Evolutionary conservation across 2,329 filamentous ascomycete species (phyloP).

Genomic region (Graphiopsis chlorocephala): DNA sequence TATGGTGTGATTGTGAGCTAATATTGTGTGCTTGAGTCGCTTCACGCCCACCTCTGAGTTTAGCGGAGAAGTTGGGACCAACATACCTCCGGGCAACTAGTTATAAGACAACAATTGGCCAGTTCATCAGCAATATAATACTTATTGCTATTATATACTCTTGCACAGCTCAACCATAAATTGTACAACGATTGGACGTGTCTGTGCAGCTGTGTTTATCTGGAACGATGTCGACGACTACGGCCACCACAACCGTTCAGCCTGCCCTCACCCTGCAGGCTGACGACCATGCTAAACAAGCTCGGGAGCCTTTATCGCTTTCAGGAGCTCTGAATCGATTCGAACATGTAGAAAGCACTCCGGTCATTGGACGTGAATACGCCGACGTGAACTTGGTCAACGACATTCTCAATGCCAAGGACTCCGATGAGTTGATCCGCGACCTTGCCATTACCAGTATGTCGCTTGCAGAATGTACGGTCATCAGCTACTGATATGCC

Average conservation of each 20-base stretch:
- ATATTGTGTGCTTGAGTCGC: background rate
- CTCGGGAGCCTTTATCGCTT: slow-evolving; percentile 44
- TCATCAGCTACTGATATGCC: slow-evolving; percentile 11
- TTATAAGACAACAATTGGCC: background rate
- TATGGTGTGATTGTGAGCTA: background rate
- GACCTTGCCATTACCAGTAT: slow-evolving; percentile 23
- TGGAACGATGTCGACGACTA: background rate
- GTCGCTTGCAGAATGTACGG: background rate
- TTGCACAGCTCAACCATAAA: background rate
- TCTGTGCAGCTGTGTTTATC: background rate
- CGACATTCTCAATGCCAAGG: slow-evolving; percentile 21
- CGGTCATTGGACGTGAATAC: slow-evolving; percentile 26
- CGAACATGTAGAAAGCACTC: slow-evolving; percentile 22
- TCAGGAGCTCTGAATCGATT: slow-evolving; percentile 31
- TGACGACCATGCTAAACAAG: background rate
- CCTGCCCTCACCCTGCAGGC: background rate
- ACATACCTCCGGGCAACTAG: background rate
- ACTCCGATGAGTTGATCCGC: slow-evolving; percentile 22
- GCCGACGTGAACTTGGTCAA: slow-evolving; percentile 21
- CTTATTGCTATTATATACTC: background rate
- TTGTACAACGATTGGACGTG: background rate
- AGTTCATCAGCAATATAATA: background rate
- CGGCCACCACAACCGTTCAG: background rate
- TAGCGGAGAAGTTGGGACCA: background rate
- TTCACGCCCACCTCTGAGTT: background rate